Base-by-base conservation (phyloP, 768 basidiomycete species). In the Boletus edulis region DNA sequence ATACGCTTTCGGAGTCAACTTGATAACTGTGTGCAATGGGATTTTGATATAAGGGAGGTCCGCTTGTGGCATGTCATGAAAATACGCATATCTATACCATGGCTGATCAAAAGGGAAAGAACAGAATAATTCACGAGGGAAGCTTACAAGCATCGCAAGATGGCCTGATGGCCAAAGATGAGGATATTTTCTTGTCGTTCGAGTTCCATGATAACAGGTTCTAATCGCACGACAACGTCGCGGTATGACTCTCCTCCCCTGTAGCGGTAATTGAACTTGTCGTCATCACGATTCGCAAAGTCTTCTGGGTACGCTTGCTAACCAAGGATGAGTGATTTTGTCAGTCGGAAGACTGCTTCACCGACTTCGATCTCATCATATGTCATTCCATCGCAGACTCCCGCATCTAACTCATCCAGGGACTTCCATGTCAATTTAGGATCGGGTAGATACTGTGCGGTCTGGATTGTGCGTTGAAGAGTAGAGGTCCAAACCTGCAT, bases 251-350 rank as follows among this genome's bases (percentile, higher is more conserved):
- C 97, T 51, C 97, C 97, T 18, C 85, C 94, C 63, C 97, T 82
- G 71, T 98, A 98, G 29, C 97, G 85, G 72, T 99, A 99, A 72
- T 98, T 98, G 73, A 97, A 99, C 73, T 99, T 99, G 78, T 99
- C 97, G 55, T 98, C 94, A 64, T 99, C 97, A 24, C 97, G 86
- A 67, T 95, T 94, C 15, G 93, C 94, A 72, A 95, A 98, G 68
- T 99, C 97, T 54, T 99, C 97, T 0, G 97, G 97, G 68, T 98
- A 99, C 58, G 86, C 82, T 80, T 86, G 84, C 93, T 96, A 60
- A 54, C 1, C 1, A 44, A 54, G 40, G 5, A 17, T 56, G 2
- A 55, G 54, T 2, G 29, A 34, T 55, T 27, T 51, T 32, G 32
- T 18, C 22, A 18, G 43, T 15, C 0, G 7, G 29, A 41, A 22